A percentile compares a stretch with the other conserved stretches of the same genome.
Conservation (phyloP, 2,329 filamentous ascomycete genomes). For the Colletotrichum brevisporum region DNA sequence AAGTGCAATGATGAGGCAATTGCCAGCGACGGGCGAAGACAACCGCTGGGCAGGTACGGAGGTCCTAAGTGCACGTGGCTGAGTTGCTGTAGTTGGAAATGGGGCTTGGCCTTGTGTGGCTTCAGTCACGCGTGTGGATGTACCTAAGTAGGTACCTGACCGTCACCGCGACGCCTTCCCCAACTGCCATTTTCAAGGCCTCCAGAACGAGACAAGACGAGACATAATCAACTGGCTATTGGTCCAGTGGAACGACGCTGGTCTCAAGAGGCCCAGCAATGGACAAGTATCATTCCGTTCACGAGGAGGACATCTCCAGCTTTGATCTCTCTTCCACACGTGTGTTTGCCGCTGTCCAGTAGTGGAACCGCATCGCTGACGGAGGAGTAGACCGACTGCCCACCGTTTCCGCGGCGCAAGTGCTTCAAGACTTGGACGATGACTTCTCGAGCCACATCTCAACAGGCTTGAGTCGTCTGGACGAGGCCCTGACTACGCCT, state of each 20-base stretch:
- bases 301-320: slow-evolving; percentile 73
- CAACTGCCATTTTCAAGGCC: too few species aligned
- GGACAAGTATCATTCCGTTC: slow-evolving; percentile 65
- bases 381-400: slow-evolving; percentile 77
- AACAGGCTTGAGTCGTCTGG: slow-evolving; percentile 69
- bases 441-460: slow-evolving; percentile 66
- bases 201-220: not conserved
- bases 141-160: too few species aligned
- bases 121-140: too few species aligned
- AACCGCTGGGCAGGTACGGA: too few species aligned
- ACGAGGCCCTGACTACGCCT: slow-evolving; percentile 59
- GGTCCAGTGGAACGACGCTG: not conserved
- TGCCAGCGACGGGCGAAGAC: too few species aligned
- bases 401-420: slow-evolving; percentile 82
- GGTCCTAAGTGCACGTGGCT: too few species aligned
- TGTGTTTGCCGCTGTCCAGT: slow-evolving; percentile 51
- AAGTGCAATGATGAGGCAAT: too few species aligned
- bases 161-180: too few species aligned
- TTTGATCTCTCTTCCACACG: slow-evolving; percentile 69
- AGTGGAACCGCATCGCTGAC: slow-evolving; percentile 39
- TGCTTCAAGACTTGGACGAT: slow-evolving; percentile 71
- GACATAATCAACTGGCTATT: not conserved
- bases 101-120: too few species aligned
- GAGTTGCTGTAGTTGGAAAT: too few species aligned
- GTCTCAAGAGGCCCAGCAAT: slow-evolving; percentile 17